A percentile compares a stretch with the other conserved stretches of the same genome.
Evolutionary conservation across 768 basidiomycete species (phyloP).

Genomic region (Lentinula edodes): DNA sequence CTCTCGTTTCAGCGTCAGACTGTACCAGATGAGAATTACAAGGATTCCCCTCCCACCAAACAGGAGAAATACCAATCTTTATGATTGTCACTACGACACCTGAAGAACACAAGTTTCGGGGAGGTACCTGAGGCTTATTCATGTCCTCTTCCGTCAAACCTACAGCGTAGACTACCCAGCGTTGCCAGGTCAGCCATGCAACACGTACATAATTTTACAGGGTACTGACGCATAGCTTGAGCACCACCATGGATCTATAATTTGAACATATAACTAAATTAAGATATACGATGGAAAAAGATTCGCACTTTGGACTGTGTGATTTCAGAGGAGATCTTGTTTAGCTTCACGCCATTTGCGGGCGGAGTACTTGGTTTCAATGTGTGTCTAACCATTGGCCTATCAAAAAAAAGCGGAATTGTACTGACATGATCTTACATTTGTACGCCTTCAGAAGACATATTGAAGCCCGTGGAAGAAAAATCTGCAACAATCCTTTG

Average conservation of each 20-base stretch:
- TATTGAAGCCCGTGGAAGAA: not conserved
- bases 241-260: slow-evolving; percentile 61
- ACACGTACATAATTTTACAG: not conserved
- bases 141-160: slow-evolving; percentile 77
- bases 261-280: not conserved
- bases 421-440: not conserved
- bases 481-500: not conserved
- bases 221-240: slow-evolving; percentile 75
- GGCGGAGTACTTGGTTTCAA: slow-evolving; percentile 22
- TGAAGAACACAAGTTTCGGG: not conserved
- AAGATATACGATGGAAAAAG: not conserved
- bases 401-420: not conserved
- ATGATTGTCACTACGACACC: not conserved
- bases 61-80: slow-evolving; percentile 81
- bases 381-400: slow-evolving; percentile 29
- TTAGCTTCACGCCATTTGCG: slow-evolving; percentile 42
- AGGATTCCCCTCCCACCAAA: slow-evolving; percentile 94
- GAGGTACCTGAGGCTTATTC: slow-evolving; percentile 71
- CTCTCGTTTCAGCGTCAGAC: not conserved
- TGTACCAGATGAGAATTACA: slow-evolving; percentile 77
- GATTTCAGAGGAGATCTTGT: slow-evolving; percentile 68
- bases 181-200: not conserved
- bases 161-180: slow-evolving; percentile 62
- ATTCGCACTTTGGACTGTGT: slow-evolving; percentile 73
- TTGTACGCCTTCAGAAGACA: slow-evolving; percentile 9